Evolutionary conservation across 2,329 filamentous ascomycete species (phyloP).

Genomic region (Pseudocercospora musae): DNA sequence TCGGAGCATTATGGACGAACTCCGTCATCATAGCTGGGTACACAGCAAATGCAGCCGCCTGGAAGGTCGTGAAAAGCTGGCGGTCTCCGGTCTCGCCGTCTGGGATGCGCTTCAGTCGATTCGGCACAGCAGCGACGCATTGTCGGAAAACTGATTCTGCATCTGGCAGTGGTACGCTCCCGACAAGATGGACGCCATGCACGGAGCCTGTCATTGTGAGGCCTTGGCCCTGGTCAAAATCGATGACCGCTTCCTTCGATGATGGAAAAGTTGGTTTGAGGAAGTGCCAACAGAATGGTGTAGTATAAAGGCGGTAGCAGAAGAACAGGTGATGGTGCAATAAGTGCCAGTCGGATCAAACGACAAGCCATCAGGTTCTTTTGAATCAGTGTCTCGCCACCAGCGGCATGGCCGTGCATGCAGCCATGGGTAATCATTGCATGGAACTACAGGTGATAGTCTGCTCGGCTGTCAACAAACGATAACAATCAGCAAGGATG

Average conservation of each 20-base stretch:
- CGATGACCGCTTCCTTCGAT: background rate
- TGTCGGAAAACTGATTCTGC: slow-evolving; percentile 36
- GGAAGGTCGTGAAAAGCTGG: slow-evolving; percentile 36
- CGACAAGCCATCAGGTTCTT: background rate
- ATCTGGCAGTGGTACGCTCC: slow-evolving; percentile 38
- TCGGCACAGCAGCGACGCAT: slow-evolving; percentile 31
- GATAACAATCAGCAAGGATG: background rate
- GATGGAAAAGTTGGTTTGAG: background rate
- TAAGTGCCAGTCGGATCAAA: background rate
- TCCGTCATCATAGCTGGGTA: slow-evolving; percentile 25
- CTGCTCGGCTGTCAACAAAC: background rate
- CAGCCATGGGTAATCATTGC: background rate
- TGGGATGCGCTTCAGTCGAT: slow-evolving; percentile 39
- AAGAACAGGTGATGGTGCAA: background rate
- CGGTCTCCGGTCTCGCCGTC: slow-evolving; percentile 43
- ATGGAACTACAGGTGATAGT: background rate
- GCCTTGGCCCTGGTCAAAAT: background rate
- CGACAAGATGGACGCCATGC: slow-evolving; percentile 36
- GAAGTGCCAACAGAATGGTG: background rate
- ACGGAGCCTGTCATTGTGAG: slow-evolving; percentile 16
- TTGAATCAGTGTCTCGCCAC: background rate
- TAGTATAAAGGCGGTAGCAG: background rate
- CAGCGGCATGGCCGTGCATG: background rate
- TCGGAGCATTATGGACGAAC: slow-evolving; percentile 24
- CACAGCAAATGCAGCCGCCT: slow-evolving; percentile 32